Evolutionary conservation across 805 yeast species (phyloP), one percentile per base, ranked within the genome.

Genomic region (Kodamaea lidongshanica): DNA sequence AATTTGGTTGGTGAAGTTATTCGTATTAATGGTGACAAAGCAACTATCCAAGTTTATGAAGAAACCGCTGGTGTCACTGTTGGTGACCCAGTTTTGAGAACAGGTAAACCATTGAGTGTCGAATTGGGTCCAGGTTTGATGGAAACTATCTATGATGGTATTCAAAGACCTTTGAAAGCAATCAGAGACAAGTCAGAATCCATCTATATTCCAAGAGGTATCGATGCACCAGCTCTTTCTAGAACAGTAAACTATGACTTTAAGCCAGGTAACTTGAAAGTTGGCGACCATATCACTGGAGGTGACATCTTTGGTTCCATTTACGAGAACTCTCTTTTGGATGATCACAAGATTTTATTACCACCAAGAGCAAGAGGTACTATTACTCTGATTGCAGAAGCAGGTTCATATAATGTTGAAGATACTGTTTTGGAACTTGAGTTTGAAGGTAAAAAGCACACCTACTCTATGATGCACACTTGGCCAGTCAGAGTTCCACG

Each of bases 401-500:
- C 86, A 32, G 99, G 98, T 45, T 77, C 88, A 36, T 92, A 92
- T 67, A 77, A 79, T 25, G 86, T 92, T 34, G 95, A 85, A 44
- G 96, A 88, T 50, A 76, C 86, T 29, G 67, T 92, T 33, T 65
- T 92, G 46, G 98, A 92, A 66, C 85, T 92, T 38, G 98, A 92
- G 64, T 92, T 88, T 50, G 89, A 87, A 40, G 97, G 96, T 45
- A 72, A 76, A 52, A 82, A 73, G 45, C 72, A 71, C 45, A 69
- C 73, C 29, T 89, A 84, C 69, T 71, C 94, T 25, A 87, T 92
- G 96, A 86, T 77, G 81, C 99, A 92, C 65, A 79, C 96, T 16
- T 92, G 99, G 99, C 99, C 99, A 20, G 98, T 92, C 40, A 87
- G 99, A 72, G 95, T 88, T 25, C 97, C 99, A 49, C 81, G 99